A percentile compares a stretch with the other conserved stretches of the same genome.
phyloP scores from a whole-genome alignment of 2,329 filamentous ascomycete genomes.

The Fusarium camptoceras region DNA sequence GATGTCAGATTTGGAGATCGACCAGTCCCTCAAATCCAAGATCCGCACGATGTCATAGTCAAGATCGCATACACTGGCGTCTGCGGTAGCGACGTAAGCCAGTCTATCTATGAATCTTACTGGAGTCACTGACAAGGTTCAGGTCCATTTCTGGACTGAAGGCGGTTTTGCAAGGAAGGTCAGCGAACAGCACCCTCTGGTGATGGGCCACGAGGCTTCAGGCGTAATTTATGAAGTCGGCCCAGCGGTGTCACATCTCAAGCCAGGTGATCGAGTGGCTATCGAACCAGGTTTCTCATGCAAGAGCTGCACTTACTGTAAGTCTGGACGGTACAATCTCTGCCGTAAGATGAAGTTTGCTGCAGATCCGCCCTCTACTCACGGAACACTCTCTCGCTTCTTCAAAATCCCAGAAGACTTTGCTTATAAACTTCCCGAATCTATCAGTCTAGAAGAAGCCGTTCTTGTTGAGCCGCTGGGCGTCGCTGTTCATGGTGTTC shows the following conservation, averaged over 20 bases:
- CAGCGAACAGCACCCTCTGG: slow-evolving; percentile 81
- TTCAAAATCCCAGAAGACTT: slow-evolving; percentile 88
- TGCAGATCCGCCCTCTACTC: slow-evolving; percentile 84
- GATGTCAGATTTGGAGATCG: slow-evolving; percentile 35
- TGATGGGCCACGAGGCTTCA: slow-evolving; percentile 76
- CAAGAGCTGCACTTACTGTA: slow-evolving; percentile 80
- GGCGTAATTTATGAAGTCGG: slow-evolving; percentile 81
- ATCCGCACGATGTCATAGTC: slow-evolving; percentile 42
- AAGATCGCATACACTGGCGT: slow-evolving; percentile 44
- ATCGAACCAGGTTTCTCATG: slow-evolving; percentile 92
- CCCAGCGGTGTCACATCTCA: slow-evolving; percentile 68
- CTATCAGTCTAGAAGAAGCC: slow-evolving; percentile 83
- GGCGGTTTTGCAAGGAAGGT: slow-evolving; percentile 84
- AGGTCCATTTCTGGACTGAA: slow-evolving; percentile 88
- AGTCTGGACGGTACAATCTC: slow-evolving; percentile 87
- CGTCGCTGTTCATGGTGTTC: slow-evolving; percentile 85
- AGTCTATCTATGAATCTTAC: background rate
- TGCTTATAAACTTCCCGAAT: slow-evolving; percentile 86
- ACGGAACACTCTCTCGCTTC: slow-evolving; percentile 89
- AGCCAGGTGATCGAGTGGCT: slow-evolving; percentile 85
- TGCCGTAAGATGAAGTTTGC: slow-evolving; percentile 90
- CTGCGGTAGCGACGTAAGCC: slow-evolving; percentile 46
- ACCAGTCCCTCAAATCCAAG: slow-evolving; percentile 41
- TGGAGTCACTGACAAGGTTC: background rate
- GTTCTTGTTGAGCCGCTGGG: slow-evolving; percentile 89